A percentile compares a stretch with the other conserved stretches of the same genome.
phyloP scores from a whole-genome alignment of 2,329 filamentous ascomycete genomes.

The Pseudogymnoascus sp. region DNA sequence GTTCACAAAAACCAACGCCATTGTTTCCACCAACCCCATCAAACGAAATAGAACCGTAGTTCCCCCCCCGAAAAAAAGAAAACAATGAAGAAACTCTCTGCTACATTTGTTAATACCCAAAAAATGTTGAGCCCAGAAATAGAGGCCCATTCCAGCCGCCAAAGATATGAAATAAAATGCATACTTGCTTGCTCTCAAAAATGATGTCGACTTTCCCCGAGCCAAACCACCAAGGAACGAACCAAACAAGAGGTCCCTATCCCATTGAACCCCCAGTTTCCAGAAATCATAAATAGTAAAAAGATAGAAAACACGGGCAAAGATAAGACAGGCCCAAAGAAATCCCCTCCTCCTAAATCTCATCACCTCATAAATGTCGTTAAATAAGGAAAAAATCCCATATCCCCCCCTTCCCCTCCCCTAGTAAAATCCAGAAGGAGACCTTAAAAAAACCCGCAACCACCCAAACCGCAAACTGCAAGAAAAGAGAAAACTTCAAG shows the following conservation, averaged over 20 bases:
- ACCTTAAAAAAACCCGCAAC: not conserved
- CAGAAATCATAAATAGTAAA: not conserved
- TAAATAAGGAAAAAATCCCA: not conserved
- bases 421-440: not conserved
- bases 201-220: not conserved
- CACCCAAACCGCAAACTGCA: not conserved
- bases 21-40: not conserved
- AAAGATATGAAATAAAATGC: not conserved
- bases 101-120: not conserved
- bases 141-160: not conserved
- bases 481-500: not conserved
- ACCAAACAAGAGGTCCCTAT: not conserved
- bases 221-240: not conserved
- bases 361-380: slow-evolving; percentile 5
- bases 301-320: not conserved
- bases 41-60: not conserved
- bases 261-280: not conserved
- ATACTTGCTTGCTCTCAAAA: not conserved
- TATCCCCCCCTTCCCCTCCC: not conserved
- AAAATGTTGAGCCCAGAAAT: not conserved
- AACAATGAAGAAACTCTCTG: not conserved
- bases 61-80: not conserved
- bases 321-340: not conserved
- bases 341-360: not conserved
- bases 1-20: not conserved